Evolutionary conservation across 2,329 filamentous ascomycete species (phyloP).

Genomic region (Hypoxylon sp.): DNA sequence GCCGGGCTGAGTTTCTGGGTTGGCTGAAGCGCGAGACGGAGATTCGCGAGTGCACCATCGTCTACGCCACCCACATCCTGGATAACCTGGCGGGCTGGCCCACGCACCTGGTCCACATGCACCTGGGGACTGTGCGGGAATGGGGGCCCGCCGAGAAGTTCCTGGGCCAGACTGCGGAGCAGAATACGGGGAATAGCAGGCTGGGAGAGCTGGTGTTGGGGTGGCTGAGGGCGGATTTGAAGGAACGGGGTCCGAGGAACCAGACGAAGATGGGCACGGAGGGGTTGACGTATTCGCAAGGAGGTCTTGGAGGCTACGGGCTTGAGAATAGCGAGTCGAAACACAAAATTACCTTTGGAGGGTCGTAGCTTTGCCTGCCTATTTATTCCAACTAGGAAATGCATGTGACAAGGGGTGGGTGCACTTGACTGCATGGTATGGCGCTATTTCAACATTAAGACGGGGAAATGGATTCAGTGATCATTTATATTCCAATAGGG

Average conservation of each 20-base stretch:
- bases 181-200: constrained; percentile 79
- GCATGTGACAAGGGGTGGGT: constrained; percentile 8
- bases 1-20: constrained; percentile 84
- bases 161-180: constrained; percentile 65
- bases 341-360: constrained; percentile 30
- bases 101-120: constrained; percentile 96
- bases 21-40: constrained; percentile 93
- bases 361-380: neutral
- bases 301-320: constrained; percentile 70
- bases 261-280: constrained; percentile 69
- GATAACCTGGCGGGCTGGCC: constrained; percentile 97
- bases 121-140: constrained; percentile 87
- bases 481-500: constrained; percentile 15
- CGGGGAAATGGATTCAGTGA: constrained; percentile 6
- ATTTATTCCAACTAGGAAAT: neutral
- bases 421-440: constrained; percentile 42
- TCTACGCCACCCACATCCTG: constrained; percentile 97
- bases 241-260: constrained; percentile 82
- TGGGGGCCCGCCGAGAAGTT: constrained; percentile 83
- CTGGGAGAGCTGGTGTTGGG: constrained; percentile 88
- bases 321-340: constrained; percentile 63
- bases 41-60: constrained; percentile 85
- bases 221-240: constrained; percentile 88
- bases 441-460: constrained; percentile 41
- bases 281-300: constrained; percentile 73